A percentile compares a stretch with the other conserved stretches of the same genome.
Conservation (phyloP, 306 rosid genomes). For the Ziziphus jujuba region DNA sequence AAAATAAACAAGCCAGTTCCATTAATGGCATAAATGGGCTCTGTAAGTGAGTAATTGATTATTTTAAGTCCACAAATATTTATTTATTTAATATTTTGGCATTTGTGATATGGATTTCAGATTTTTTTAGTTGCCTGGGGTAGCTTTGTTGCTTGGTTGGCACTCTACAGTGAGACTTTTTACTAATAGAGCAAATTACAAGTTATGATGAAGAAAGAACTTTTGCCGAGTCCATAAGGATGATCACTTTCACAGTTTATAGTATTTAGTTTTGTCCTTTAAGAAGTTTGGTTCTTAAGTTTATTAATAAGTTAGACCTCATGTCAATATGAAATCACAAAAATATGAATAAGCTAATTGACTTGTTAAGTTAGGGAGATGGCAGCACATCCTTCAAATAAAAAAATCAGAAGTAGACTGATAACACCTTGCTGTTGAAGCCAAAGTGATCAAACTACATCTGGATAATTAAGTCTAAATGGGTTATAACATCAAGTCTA, state of each 20-base stretch:
- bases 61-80: no score
- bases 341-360: no score
- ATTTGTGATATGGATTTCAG: slow-evolving; percentile 38
- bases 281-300: background rate
- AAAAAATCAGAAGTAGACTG: background rate
- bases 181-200: slow-evolving; percentile 64
- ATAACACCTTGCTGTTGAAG: background rate
- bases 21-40: no score
- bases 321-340: no score
- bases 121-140: slow-evolving; percentile 79
- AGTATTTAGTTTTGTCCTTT: background rate
- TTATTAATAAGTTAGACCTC: background rate
- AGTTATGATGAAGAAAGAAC: slow-evolving; percentile 39
- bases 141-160: slow-evolving; percentile 86
- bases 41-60: no score
- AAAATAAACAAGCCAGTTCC: no score
- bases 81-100: no score
- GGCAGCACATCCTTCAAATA: no score
- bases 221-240: background rate
- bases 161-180: slow-evolving; percentile 63
- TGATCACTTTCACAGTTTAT: no score
- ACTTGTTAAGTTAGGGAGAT: no score
- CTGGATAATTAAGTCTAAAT: background rate
- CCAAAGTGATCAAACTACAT: background rate
- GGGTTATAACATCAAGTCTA: no score